Conservation (phyloP, 179 eudicot genomes). For the Silene coronaria region DNA sequence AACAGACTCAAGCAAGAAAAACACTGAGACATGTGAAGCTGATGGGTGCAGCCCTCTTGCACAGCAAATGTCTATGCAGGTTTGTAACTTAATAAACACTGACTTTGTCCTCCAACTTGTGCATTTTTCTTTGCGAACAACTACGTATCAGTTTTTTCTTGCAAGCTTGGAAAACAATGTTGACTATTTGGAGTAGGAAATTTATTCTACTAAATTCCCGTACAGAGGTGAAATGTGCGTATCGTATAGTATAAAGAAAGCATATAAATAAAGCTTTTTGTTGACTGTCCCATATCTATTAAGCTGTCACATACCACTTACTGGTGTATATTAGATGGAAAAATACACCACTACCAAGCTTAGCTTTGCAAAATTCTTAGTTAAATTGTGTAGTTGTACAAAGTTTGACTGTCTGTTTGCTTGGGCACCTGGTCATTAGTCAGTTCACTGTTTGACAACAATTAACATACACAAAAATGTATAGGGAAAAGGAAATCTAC, state of each 20-base stretch:
- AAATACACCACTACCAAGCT: neutral
- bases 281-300: neutral
- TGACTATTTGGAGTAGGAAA: neutral
- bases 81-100: constrained; percentile 7
- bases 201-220: neutral
- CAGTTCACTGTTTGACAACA: neutral
- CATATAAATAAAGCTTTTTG: too few relatives aligned
- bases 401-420: neutral
- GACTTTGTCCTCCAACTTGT: neutral
- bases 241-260: neutral
- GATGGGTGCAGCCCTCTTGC: constrained; percentile 6
- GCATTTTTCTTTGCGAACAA: constrained; percentile 5
- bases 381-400: neutral
- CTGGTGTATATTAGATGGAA: neutral
- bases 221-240: neutral
- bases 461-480: neutral
- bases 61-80: constrained; percentile 20
- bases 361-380: neutral
- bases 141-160: neutral
- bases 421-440: neutral
- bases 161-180: neutral
- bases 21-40: constrained; percentile 5
- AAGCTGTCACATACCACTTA: neutral
- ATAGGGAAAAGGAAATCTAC: neutral
- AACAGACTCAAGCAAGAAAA: constrained; percentile 18